phyloP scores from a whole-genome alignment of 2,329 filamentous ascomycete species.

The Coniochaeta sp. region DNA sequence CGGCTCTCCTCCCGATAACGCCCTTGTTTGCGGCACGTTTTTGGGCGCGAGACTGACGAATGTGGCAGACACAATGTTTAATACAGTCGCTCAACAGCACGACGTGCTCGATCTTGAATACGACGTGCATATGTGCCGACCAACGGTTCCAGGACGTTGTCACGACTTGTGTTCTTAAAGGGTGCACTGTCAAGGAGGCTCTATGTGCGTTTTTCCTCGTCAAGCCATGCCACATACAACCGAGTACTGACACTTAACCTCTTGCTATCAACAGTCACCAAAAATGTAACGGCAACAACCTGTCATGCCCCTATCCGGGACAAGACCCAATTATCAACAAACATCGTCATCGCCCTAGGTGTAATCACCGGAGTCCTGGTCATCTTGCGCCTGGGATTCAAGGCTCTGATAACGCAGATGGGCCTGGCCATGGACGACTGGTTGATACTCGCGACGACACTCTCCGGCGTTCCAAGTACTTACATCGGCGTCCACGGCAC shows the following conservation, averaged over 20 bases:
- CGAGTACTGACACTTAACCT: background rate
- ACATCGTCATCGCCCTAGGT: constrained; percentile 12
- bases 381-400: constrained; percentile 23
- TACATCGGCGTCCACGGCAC: constrained; percentile 16
- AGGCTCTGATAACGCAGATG: constrained; percentile 17
- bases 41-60: background rate
- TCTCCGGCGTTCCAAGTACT: constrained; percentile 13
- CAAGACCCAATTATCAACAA: background rate
- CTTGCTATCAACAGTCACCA: constrained; percentile 1
- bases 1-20: no score
- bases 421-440: constrained; percentile 23
- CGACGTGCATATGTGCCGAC: background rate
- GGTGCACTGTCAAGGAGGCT: constrained; percentile 1
- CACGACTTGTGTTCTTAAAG: background rate
- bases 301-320: constrained; percentile 9
- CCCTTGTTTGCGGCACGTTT: no score
- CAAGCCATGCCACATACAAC: background rate
- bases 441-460: constrained; percentile 14
- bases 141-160: background rate
- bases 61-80: background rate
- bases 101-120: background rate
- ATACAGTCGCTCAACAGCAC: background rate
- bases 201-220: background rate
- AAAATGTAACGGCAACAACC: constrained; percentile 10
- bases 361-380: constrained; percentile 26